Evolutionary conservation across 2,329 filamentous ascomycete genomes (phyloP).

Genomic region (Parascedosporium putredinis): DNA sequence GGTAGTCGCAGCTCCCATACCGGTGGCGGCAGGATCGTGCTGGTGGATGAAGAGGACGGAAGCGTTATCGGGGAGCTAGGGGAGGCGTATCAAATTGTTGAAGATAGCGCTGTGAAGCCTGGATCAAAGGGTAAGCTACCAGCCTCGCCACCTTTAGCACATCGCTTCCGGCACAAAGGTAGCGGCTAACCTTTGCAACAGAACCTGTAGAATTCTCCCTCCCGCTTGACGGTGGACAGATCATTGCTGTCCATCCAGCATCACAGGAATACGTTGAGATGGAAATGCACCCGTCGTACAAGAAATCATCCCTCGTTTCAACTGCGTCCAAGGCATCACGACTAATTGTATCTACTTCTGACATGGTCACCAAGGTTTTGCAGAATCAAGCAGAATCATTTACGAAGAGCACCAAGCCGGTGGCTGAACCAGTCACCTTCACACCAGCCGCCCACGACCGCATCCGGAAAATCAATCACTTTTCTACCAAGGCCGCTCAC

Average conservation of each 20-base stretch:
- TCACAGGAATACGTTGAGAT: conserved; percentile 63
- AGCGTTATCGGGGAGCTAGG: conserved; percentile 88
- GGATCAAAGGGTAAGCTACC: conserved; percentile 74
- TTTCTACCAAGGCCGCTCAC: conserved; percentile 68
- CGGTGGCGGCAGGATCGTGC: conserved; percentile 72
- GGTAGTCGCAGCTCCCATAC: conserved; percentile 43
- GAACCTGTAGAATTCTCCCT: conserved; percentile 74
- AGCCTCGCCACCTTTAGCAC: background rate
- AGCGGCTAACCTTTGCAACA: background rate
- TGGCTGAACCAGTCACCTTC: conserved; percentile 75
- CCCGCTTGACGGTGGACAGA: conserved; percentile 53
- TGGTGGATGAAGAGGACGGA: conserved; percentile 92
- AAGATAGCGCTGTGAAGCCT: conserved; percentile 62
- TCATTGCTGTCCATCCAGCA: conserved; percentile 56
- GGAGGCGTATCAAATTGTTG: conserved; percentile 69
- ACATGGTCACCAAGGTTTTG: conserved; percentile 67
- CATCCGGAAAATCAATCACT: conserved; percentile 80
- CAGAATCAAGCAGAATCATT: conserved; percentile 70
- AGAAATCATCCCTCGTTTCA: conserved; percentile 74
- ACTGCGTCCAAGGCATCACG: conserved; percentile 82
- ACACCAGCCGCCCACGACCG: conserved; percentile 72
- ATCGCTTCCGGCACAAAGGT: background rate
- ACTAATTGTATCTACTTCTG: conserved; percentile 80
- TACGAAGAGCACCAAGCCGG: conserved; percentile 68
- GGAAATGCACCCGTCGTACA: conserved; percentile 82